A percentile compares a stretch with the other conserved stretches of the same genome.
Evolutionary conservation across 1,139 yeast genomes (phyloP).

Genomic region (Blastobotrys arbuscula): DNA sequence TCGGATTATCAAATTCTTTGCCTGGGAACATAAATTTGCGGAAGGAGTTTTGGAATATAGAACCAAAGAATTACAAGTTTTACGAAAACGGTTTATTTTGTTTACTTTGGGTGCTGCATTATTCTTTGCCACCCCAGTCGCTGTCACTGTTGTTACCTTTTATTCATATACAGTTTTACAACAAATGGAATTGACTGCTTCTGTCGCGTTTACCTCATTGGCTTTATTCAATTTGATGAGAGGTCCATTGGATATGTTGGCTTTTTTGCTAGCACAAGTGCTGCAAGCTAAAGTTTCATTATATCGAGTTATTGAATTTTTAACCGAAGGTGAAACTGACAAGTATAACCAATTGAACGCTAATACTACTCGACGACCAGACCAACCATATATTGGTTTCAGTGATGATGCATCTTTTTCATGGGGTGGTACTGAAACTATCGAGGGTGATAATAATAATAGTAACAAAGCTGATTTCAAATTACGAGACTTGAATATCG

Average conservation of each 20-base stretch:
- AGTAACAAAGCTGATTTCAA: constrained; percentile 41
- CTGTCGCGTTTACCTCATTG: constrained; percentile 86
- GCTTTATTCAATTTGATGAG: constrained; percentile 79
- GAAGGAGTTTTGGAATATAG: constrained; percentile 67
- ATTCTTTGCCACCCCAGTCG: constrained; percentile 77
- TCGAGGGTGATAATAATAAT: neutral
- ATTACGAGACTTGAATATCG: constrained; percentile 63
- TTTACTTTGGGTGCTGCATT: constrained; percentile 64
- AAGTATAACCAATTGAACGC: constrained; percentile 69
- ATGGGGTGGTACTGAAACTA: constrained; percentile 45
- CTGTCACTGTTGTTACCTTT: constrained; percentile 73
- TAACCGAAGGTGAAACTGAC: constrained; percentile 71
- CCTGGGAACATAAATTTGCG: constrained; percentile 87
- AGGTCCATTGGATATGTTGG: constrained; percentile 78
- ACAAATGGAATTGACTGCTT: constrained; percentile 69
- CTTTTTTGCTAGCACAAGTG: constrained; percentile 79
- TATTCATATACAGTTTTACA: constrained; percentile 70
- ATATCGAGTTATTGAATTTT: constrained; percentile 75
- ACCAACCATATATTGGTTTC: constrained; percentile 72
- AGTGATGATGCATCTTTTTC: constrained; percentile 68
- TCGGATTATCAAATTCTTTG: constrained; percentile 89
- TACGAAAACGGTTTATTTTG: constrained; percentile 53
- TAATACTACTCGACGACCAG: constrained; percentile 44
- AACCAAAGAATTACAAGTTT: constrained; percentile 57
- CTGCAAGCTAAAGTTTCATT: constrained; percentile 85